Evolutionary conservation across 345 rosid genomes (phyloP).

Genomic region (Limnanthes douglasii): DNA sequence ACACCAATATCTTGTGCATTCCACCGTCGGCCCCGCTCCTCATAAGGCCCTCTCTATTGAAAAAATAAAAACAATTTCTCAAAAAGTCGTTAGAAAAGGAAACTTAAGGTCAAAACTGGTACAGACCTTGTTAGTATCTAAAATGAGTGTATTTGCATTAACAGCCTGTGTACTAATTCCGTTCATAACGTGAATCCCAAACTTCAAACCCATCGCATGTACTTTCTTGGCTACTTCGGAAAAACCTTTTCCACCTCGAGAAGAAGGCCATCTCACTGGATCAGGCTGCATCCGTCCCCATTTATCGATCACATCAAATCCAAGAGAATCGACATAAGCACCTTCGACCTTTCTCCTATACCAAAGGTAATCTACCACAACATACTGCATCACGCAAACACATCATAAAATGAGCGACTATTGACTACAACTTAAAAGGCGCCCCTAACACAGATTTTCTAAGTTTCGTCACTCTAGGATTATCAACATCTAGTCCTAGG

Average conservation of each 20-base stretch:
- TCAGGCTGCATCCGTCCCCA: constrained; percentile 93
- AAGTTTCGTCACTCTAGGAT: too few relatives aligned
- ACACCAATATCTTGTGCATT: constrained; percentile 66
- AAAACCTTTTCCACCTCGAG: constrained; percentile 66
- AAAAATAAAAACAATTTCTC: constrained; percentile 7
- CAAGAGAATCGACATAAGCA: constrained; percentile 52
- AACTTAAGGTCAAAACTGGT: background rate
- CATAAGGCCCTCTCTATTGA: constrained; percentile 47
- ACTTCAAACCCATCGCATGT: constrained; percentile 77
- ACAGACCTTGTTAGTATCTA: constrained; percentile 41
- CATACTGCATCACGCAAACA: constrained; percentile 35
- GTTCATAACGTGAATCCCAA: constrained; percentile 91
- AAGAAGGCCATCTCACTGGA: constrained; percentile 88
- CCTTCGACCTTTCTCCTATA: constrained; percentile 70
- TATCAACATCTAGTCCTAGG: too few relatives aligned
- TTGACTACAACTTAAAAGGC: too few relatives aligned
- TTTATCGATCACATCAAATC: constrained; percentile 85
- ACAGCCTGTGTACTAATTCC: constrained; percentile 90
- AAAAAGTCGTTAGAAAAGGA: background rate
- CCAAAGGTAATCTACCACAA: constrained; percentile 96
- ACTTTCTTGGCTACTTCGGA: constrained; percentile 61
- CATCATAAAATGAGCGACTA: background rate
- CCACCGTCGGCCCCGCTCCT: constrained; percentile 49
- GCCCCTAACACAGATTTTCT: too few relatives aligned
- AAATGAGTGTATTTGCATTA: constrained; percentile 60